Percentiles rank a stretch among this genome's conserved stretches.
phyloP scores from a whole-genome alignment of 257 asterid genomes.

The Ophiorrhiza pumila region DNA sequence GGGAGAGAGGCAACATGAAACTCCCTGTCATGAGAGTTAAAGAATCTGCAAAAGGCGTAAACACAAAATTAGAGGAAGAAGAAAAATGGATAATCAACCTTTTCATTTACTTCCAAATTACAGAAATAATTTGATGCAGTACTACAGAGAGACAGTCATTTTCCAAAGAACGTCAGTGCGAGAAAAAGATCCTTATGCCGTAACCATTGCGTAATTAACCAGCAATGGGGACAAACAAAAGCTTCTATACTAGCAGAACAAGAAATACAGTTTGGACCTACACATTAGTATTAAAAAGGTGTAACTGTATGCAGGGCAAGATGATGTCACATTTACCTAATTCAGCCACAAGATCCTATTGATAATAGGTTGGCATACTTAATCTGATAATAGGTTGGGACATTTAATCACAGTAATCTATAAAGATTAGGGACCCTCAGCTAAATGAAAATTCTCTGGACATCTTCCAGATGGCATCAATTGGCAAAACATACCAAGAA shows the following conservation, averaged over 20 bases:
- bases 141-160: no score
- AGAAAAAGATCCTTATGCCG: background rate
- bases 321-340: background rate
- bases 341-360: background rate
- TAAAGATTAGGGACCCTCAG: no score
- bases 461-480: background rate
- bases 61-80: background rate
- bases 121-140: background rate
- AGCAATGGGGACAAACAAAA: background rate
- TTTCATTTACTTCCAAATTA: background rate
- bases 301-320: background rate
- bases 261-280: background rate
- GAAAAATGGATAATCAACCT: background rate
- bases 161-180: background rate
- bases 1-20: slow-evolving; percentile 93
- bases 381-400: no score
- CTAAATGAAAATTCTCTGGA: background rate
- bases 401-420: no score
- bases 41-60: slow-evolving; percentile 55
- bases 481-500: background rate
- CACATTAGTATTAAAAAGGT: background rate
- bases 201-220: background rate
- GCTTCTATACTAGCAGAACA: background rate
- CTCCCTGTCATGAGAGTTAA: slow-evolving; percentile 72
- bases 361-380: no score